These are phyloP conservation scores for Rubus parviflorus DNA, from an alignment of 306 rosid genomes.

Conservation along the genomic window DNA sequence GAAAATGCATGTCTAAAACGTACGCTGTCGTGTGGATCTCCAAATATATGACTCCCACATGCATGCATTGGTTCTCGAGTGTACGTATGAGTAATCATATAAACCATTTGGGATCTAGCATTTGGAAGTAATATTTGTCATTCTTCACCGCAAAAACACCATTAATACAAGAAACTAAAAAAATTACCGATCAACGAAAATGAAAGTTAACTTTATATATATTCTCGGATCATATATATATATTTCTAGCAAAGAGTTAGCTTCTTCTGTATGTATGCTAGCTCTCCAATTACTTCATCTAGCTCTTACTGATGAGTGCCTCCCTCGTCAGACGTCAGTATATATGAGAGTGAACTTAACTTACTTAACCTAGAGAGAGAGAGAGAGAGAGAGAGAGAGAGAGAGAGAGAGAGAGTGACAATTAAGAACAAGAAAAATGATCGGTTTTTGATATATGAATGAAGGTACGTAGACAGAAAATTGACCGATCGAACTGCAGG, in stretches of 20 bases:
- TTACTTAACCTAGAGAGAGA: background rate
- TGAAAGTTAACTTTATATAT: too few species aligned
- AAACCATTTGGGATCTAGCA: too few species aligned
- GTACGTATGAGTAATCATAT: too few species aligned
- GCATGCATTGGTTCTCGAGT: too few species aligned
- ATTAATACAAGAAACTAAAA: too few species aligned
- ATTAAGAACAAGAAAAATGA: background rate
- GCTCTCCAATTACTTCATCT: background rate
- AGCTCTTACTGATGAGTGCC: background rate
- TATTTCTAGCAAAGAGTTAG: background rate
- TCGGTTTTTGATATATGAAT: background rate
- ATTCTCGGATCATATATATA: background rate
- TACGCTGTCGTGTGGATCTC: too few species aligned
- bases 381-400: background rate
- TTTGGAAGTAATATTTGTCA: background rate
- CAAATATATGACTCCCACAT: background rate
- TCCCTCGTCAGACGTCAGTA: background rate
- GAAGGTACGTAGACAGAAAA: background rate
- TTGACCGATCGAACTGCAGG: background rate
- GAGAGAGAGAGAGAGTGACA: constrained; percentile 6
- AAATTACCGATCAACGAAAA: too few species aligned
- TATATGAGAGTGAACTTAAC: background rate
- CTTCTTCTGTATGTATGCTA: background rate
- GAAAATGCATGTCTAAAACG: too few species aligned
- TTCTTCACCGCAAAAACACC: background rate